phyloP scores from a whole-genome alignment of 306 rosid species.

The Vigna trinervia region DNA sequence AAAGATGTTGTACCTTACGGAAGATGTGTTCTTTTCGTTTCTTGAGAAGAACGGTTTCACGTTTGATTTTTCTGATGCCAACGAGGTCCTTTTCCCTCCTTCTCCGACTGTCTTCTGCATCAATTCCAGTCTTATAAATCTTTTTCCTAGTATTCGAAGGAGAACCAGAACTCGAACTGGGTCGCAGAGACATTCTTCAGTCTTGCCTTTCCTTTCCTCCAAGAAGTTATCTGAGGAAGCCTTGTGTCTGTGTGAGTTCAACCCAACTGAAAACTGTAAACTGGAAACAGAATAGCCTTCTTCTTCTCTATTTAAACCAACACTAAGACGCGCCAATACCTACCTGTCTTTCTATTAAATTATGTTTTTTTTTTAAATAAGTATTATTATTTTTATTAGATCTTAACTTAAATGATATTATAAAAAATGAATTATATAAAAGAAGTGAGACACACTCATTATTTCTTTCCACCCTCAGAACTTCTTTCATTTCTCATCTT shows the following conservation, averaged over 20 bases:
- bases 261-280: background rate
- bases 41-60: slow-evolving; percentile 63
- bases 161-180: background rate
- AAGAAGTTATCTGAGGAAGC: background rate
- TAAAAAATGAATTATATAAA: too few relatives aligned
- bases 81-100: background rate
- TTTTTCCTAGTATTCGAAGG: background rate
- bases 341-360: too few relatives aligned
- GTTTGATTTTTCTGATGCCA: slow-evolving; percentile 74
- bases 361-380: too few relatives aligned
- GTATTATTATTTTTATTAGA: too few relatives aligned
- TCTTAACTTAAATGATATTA: too few relatives aligned
- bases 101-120: background rate
- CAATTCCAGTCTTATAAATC: background rate
- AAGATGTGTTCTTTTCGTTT: slow-evolving; percentile 43
- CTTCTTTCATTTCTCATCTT: too few relatives aligned
- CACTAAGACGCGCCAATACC: background rate
- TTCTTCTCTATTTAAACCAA: background rate
- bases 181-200: background rate
- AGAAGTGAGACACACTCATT: too few relatives aligned
- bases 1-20: background rate
- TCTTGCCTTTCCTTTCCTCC: background rate
- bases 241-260: too few relatives aligned
- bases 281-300: too few relatives aligned
- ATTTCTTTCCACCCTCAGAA: too few relatives aligned